Evolutionary conservation across 2,329 filamentous ascomycete genomes (phyloP).

Genomic region (Juglanconis juglandina): DNA sequence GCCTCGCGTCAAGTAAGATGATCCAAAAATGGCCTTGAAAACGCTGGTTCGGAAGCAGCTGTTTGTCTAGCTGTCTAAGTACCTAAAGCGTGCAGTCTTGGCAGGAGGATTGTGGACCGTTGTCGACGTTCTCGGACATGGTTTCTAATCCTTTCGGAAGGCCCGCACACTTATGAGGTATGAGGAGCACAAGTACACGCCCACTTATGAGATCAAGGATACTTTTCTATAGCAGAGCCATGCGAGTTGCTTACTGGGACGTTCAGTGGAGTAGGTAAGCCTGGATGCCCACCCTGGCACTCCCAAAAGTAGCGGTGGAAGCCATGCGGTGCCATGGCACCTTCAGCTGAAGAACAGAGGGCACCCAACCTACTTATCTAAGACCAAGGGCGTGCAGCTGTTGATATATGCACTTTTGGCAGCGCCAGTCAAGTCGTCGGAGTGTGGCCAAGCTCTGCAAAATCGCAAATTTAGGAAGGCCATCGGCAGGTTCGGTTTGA

Average conservation of each 20-base stretch:
- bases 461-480: not conserved
- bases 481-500: too few relatives aligned
- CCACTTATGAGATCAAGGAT: not conserved
- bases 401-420: not conserved
- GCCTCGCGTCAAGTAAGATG: too few relatives aligned
- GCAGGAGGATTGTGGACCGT: too few relatives aligned
- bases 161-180: not conserved
- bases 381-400: not conserved
- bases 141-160: not conserved
- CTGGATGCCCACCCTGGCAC: not conserved
- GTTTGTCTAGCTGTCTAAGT: too few relatives aligned
- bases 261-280: not conserved
- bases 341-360: not conserved
- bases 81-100: too few relatives aligned
- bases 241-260: slow-evolving; percentile 1
- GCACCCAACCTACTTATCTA: not conserved
- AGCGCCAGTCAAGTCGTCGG: not conserved
- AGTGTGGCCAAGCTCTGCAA: not conserved
- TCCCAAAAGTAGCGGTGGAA: not conserved
- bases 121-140: not conserved
- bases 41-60: too few relatives aligned
- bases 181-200: not conserved
- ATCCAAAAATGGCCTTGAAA: too few relatives aligned
- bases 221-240: not conserved
- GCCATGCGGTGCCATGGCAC: not conserved